Evolutionary conservation across 2,329 filamentous ascomycete species (phyloP).

Genomic region (Emmonsiellopsis sp.): DNA sequence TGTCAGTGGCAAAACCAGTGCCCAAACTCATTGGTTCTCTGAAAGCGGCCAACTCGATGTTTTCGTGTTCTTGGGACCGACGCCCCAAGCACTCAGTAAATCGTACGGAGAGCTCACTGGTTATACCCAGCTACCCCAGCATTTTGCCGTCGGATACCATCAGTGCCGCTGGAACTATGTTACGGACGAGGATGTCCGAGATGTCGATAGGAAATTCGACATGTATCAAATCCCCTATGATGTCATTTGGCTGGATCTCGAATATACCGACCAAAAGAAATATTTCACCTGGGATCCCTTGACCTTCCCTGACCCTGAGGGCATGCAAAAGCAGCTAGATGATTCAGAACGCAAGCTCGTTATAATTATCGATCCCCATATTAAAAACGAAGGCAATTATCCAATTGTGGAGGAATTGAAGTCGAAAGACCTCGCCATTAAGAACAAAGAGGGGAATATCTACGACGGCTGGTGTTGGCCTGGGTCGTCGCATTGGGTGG

Average conservation of each 20-base stretch:
- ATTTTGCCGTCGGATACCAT: constrained; percentile 88
- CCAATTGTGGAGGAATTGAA: constrained; percentile 69
- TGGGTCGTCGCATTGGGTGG: constrained; percentile 91
- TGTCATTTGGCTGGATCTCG: constrained; percentile 97
- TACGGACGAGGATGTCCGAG: constrained; percentile 90
- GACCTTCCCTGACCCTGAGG: constrained; percentile 74
- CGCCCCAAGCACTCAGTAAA: constrained; percentile 69
- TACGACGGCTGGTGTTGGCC: constrained; percentile 99
- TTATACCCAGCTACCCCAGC: constrained; percentile 80
- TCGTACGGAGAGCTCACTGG: constrained; percentile 86
- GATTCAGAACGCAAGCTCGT: constrained; percentile 82
- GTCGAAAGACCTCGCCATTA: constrained; percentile 70
- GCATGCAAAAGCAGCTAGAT: constrained; percentile 82
- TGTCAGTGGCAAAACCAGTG: constrained; percentile 58
- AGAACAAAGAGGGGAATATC: constrained; percentile 78
- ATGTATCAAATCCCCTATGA: constrained; percentile 94
- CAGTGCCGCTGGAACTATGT: constrained; percentile 99
- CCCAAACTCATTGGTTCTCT: constrained; percentile 93
- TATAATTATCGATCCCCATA: constrained; percentile 91
- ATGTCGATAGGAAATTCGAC: constrained; percentile 94
- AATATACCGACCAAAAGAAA: constrained; percentile 93
- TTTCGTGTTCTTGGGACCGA: constrained; percentile 89
- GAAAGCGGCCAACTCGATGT: constrained; percentile 83
- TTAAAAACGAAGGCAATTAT: constrained; percentile 83
- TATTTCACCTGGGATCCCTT: constrained; percentile 96